Percentiles rank a stretch among this genome's conserved stretches.
These are phyloP conservation scores for Claviceps capensis DNA, from an alignment of 2,329 filamentous ascomycete species.

Conservation along the genomic window DNA sequence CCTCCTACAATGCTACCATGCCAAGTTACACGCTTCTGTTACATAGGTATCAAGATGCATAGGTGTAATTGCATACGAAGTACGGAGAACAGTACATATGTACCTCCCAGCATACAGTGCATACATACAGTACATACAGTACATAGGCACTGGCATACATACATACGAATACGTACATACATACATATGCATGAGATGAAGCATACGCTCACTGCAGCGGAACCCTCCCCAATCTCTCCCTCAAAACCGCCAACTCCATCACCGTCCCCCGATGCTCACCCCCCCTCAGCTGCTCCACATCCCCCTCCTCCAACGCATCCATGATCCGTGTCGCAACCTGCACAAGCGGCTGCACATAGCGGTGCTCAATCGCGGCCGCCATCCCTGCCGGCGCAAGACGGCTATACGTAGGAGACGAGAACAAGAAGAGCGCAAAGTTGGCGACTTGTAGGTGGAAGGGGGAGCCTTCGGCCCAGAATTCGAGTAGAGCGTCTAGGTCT, in stretches of 20 bases:
- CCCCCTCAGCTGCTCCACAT: slow-evolving; percentile 15
- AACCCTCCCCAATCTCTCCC: slow-evolving; percentile 27
- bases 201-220: slow-evolving; percentile 21
- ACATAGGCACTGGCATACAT: not conserved
- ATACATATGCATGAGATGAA: not conserved
- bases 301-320: slow-evolving; percentile 18
- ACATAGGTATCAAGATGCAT: too few relatives aligned
- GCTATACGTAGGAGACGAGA: slow-evolving; percentile 28
- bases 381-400: slow-evolving; percentile 40
- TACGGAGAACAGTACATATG: too few relatives aligned
- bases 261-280: slow-evolving; percentile 15
- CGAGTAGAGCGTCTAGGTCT: slow-evolving; percentile 28
- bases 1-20: too few relatives aligned
- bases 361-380: slow-evolving; percentile 41
- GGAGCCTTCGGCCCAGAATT: slow-evolving; percentile 38
- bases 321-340: slow-evolving; percentile 25
- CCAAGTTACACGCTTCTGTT: too few relatives aligned
- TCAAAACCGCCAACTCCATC: slow-evolving; percentile 28
- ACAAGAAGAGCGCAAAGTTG: slow-evolving; percentile 47
- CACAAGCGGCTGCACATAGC: slow-evolving; percentile 42
- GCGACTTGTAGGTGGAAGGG: slow-evolving; percentile 44
- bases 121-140: too few relatives aligned
- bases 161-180: too few relatives aligned
- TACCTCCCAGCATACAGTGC: too few relatives aligned
- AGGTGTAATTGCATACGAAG: too few relatives aligned